Percentiles rank a stretch among this genome's conserved stretches.
Conservation (phyloP, 1,284 basidiomycete species). For the Tilletia setariae region DNA sequence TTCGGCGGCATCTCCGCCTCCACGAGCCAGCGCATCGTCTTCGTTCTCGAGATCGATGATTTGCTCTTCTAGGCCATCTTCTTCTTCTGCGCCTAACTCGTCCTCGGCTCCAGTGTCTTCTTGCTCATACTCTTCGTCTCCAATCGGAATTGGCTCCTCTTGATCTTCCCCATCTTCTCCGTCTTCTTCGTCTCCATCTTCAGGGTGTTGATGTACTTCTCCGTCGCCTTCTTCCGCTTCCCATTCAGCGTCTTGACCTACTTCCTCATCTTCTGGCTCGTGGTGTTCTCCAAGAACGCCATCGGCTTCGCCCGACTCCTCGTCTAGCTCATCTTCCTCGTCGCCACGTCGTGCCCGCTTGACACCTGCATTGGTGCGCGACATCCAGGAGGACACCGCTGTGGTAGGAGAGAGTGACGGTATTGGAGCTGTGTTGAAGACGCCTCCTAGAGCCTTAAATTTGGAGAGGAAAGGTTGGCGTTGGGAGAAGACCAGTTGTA, state of each 20-base stretch:
- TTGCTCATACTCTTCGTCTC: neutral
- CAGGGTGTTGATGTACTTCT: neutral
- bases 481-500: neutral
- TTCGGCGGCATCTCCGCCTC: too few relatives aligned
- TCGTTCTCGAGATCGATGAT: neutral
- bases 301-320: neutral
- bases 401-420: neutral
- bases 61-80: neutral
- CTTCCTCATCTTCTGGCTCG: constrained; percentile 4
- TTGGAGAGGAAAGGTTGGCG: constrained; percentile 3
- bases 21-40: neutral
- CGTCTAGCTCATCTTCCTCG: constrained; percentile 14
- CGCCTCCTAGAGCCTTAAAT: neutral
- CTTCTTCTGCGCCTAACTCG: neutral
- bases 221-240: constrained; percentile 6
- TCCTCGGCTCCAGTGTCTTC: neutral
- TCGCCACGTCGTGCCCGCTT: neutral
- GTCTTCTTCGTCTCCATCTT: neutral
- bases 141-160: neutral
- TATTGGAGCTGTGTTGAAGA: neutral
- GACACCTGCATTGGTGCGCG: neutral
- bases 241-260: neutral
- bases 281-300: constrained; percentile 12
- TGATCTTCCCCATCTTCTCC: neutral
- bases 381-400: constrained; percentile 11